Percentiles rank a stretch among this genome's conserved stretches.
Evolutionary conservation across 768 basidiomycete species (phyloP).

Genomic region (Panaeolus cyanescens): DNA sequence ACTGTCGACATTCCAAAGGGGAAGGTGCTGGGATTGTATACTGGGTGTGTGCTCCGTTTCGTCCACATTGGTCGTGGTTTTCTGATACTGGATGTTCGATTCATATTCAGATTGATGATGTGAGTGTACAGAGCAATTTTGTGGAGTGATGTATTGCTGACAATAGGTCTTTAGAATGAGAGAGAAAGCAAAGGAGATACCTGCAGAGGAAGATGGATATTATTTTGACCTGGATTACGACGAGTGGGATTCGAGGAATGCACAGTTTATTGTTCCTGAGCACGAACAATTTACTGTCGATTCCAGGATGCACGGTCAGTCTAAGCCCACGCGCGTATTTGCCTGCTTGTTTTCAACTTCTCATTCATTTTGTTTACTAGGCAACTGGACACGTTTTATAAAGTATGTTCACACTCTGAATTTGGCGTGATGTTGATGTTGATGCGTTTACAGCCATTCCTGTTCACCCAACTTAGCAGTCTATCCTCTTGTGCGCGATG

Average conservation of each 20-base stretch:
- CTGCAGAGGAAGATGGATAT: slow-evolving; percentile 42
- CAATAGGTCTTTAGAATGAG: slow-evolving; percentile 36
- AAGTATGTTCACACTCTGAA: slow-evolving; percentile 46
- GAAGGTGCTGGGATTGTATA: slow-evolving; percentile 67
- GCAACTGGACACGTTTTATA: slow-evolving; percentile 78
- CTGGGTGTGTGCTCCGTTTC: slow-evolving; percentile 50
- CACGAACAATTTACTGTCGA: slow-evolving; percentile 55
- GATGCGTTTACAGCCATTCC: slow-evolving; percentile 54
- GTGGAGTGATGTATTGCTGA: background rate
- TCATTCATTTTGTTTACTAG: slow-evolving; percentile 32
- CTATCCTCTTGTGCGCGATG: slow-evolving; percentile 64
- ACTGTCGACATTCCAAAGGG: slow-evolving; percentile 43
- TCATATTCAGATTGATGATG: slow-evolving; percentile 2
- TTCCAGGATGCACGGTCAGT: slow-evolving; percentile 50
- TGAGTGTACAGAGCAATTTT: slow-evolving; percentile 38
- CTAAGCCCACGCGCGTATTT: background rate
- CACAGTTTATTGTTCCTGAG: slow-evolving; percentile 21
- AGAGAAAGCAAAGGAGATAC: slow-evolving; percentile 38
- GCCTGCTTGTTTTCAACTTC: slow-evolving; percentile 1
- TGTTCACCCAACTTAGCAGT: slow-evolving; percentile 61
- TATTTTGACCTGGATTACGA: slow-evolving; percentile 68
- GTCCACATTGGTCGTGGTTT: background rate
- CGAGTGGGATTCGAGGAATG: slow-evolving; percentile 32
- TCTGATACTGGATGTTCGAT: background rate
- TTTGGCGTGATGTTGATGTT: background rate